Percentiles rank a stretch among this genome's conserved stretches.
These are phyloP conservation scores for Canavalia ensiformis DNA, from an alignment of 306 rosid species.

Conservation along the genomic window DNA sequence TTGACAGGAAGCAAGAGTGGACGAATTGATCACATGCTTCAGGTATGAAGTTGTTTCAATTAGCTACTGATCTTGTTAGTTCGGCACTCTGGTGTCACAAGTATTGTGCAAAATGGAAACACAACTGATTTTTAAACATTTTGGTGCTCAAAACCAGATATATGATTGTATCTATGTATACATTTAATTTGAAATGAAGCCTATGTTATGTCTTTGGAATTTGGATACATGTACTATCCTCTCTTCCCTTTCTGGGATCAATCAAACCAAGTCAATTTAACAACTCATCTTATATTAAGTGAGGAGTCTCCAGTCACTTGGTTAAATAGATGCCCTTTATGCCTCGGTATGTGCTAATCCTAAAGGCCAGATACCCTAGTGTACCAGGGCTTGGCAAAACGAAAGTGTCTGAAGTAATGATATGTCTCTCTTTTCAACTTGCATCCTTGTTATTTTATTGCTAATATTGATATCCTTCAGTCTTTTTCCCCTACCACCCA, in stretches of 20 bases:
- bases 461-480: background rate
- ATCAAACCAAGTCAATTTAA: conserved; percentile 2
- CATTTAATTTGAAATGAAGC: conserved; percentile 22
- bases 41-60: conserved; percentile 60
- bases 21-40: conserved; percentile 93
- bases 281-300: background rate
- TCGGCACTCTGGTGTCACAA: conserved; percentile 35
- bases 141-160: conserved; percentile 23
- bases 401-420: conserved; percentile 2
- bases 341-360: background rate
- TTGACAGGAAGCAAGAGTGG: conserved; percentile 83
- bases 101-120: conserved; percentile 31
- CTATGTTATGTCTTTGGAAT: background rate
- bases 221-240: conserved; percentile 1
- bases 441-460: conserved; percentile 12
- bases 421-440: background rate
- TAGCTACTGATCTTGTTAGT: conserved; percentile 29
- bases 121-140: conserved; percentile 9
- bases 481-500: background rate
- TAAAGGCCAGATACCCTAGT: background rate
- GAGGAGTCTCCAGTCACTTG: conserved; percentile 24
- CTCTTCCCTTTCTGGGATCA: background rate
- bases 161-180: conserved; percentile 7
- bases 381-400: background rate
- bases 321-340: conserved; percentile 7